Evolutionary conservation across 2,329 filamentous ascomycete genomes (phyloP), one percentile per base, ranked within the genome.

Genomic region (Colletotrichum theobromicola): DNA sequence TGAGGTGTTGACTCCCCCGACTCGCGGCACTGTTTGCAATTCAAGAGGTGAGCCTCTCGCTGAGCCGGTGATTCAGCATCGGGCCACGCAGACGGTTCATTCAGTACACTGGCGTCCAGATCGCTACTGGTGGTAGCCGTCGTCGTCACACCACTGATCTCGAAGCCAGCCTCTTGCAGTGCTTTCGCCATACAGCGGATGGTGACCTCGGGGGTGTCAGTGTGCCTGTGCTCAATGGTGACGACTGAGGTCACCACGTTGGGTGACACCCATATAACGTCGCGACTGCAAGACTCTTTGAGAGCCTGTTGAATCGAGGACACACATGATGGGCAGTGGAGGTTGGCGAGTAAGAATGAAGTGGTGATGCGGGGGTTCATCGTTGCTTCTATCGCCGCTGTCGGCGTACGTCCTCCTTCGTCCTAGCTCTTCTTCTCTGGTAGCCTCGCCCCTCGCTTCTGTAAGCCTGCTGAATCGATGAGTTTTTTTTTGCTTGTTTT

Each of bases 301-400:
- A 95, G 84, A 74, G 89, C 87, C 68, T 88, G 85, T 79, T 91
- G 88, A 80, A 95, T 94, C 77, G 89, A 87, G 42, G 90, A 89
- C 64, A 94, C 91, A 82, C 94, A 95, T 75, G 93, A 94, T 16
- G 93, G 92, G 84, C 94, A 95, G 83, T 95, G 94, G n/a, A 95
- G 87, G 82, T 95, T 95, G 76, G 89, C 90, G 78, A 95, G 86
- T 75, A 95, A 87, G 79, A 93, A 91, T 37, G 90, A 92, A 3
- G 90, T 93, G 15, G 87, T 89, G 73, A 86, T 76, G 62, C 69
- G 75, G 26, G 70, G 32, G 30, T 61, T 61, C 55, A 71, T 74
- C 30, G 74, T 55, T 58, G 28, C 32, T 57, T 18, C 18, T 46
- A 46, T 53, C 15, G 50, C 35, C 35, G 7, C 61, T 26, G 9